These are phyloP conservation scores for Talaromyces pinophilus DNA, from an alignment of 2,329 filamentous ascomycete genomes.

Conservation along the genomic window DNA sequence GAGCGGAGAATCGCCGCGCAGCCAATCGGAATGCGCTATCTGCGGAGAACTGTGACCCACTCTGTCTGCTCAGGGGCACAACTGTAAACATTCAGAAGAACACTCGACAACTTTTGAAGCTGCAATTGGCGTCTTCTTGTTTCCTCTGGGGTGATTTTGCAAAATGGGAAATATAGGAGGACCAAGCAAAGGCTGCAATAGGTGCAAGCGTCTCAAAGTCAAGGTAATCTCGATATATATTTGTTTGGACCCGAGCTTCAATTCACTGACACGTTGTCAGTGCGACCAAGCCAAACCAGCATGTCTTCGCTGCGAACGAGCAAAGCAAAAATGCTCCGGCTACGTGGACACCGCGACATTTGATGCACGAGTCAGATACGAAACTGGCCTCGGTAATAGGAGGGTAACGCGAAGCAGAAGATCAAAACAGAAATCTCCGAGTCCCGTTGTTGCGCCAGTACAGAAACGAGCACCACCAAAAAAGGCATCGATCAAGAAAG, in stretches of 20 bases:
- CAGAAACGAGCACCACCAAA: neutral
- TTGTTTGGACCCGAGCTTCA: no score
- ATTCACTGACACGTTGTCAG: neutral
- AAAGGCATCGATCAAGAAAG: neutral
- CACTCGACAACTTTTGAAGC: neutral
- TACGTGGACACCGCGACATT: neutral
- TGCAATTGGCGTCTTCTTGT: neutral
- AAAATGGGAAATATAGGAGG: constrained; percentile 1
- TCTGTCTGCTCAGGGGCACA: neutral
- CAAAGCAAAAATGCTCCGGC: constrained; percentile 10
- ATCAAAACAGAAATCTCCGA: neutral
- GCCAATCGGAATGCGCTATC: neutral
- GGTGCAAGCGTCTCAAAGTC: constrained; percentile 16
- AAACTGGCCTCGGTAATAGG: constrained; percentile 6
- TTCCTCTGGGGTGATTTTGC: no score
- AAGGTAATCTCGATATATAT: neutral
- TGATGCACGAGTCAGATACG: neutral
- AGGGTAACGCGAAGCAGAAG: neutral
- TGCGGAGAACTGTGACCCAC: neutral
- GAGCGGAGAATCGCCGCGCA: neutral
- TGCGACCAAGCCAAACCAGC: constrained; percentile 15
- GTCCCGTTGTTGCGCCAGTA: neutral
- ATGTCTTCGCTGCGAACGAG: constrained; percentile 5
- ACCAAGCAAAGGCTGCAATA: constrained; percentile 9
- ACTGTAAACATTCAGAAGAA: neutral